phyloP scores from a whole-genome alignment of 75 land plant species.

The Pinus albicaulis region DNA sequence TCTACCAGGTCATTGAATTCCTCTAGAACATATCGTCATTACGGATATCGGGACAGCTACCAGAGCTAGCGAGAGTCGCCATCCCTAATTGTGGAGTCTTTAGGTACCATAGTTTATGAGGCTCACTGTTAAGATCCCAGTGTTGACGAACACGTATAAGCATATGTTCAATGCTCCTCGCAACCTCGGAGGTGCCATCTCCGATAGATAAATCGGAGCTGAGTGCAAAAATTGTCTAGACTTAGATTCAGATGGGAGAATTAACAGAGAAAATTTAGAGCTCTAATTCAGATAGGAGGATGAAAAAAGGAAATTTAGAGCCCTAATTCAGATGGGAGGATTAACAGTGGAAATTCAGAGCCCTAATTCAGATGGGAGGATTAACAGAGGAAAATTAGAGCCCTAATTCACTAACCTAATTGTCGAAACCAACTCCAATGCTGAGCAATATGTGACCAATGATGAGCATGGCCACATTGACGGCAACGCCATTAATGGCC shows the following conservation, averaged over 20 bases:
- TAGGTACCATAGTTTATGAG: slow-evolving; percentile 37
- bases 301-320: background rate
- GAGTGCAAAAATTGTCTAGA: slow-evolving; percentile 30
- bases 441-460: slow-evolving; percentile 61
- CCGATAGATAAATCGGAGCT: slow-evolving; percentile 50
- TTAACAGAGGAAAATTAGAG: background rate
- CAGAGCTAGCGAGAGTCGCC: slow-evolving; percentile 29
- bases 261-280: background rate
- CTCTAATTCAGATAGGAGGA: background rate
- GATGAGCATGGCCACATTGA: slow-evolving; percentile 58
- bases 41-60: slow-evolving; percentile 61
- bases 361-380: background rate
- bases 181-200: slow-evolving; percentile 40
- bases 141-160: slow-evolving; percentile 36
- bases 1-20: too few relatives aligned
- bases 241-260: background rate
- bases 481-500: slow-evolving; percentile 43
- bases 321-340: background rate
- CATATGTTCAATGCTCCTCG: slow-evolving; percentile 36
- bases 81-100: slow-evolving; percentile 17
- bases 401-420: too few relatives aligned
- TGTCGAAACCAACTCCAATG: slow-evolving; percentile 65
- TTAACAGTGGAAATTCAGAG: background rate
- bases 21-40: slow-evolving; percentile 55
- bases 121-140: slow-evolving; percentile 34